A percentile compares a stretch with the other conserved stretches of the same genome.
Evolutionary conservation across 176 grass and related monocot species (phyloP).

Genomic region (Musa itinerans): DNA sequence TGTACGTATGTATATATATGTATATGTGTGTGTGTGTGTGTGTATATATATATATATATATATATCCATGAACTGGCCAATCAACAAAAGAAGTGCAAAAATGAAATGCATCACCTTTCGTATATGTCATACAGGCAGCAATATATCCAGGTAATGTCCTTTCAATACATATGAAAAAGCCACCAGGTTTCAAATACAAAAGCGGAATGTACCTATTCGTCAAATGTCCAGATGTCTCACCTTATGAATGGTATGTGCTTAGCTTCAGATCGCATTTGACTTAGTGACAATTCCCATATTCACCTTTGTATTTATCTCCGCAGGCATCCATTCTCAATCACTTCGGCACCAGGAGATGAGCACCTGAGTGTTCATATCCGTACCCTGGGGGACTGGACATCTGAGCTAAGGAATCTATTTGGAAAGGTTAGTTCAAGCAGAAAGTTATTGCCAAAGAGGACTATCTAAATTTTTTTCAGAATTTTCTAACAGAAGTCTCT

Average conservation of each 20-base stretch:
- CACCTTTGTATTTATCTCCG: slow-evolving; percentile 23
- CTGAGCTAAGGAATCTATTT: slow-evolving; percentile 72
- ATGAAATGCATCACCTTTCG: neutral
- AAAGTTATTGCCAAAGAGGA: neutral
- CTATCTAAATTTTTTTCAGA: neutral
- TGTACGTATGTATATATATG: too few relatives aligned
- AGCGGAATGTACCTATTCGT: slow-evolving; percentile 99
- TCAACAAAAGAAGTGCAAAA: neutral
- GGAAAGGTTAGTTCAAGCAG: slow-evolving; percentile 67
- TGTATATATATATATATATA: too few relatives aligned
- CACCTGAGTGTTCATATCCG: slow-evolving; percentile 96
- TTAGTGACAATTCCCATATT: slow-evolving; percentile 19
- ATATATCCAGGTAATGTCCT: slow-evolving; percentile 99
- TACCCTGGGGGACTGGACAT: slow-evolving; percentile 92
- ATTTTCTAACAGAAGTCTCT: slow-evolving; percentile 16
- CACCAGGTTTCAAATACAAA: slow-evolving; percentile 93
- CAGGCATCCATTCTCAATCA: slow-evolving; percentile 99
- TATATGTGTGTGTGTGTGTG: too few relatives aligned
- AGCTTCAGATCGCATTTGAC: slow-evolving; percentile 7
- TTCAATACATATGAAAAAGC: slow-evolving; percentile 95
- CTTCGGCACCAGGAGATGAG: slow-evolving; percentile 81
- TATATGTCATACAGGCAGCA: slow-evolving; percentile 53
- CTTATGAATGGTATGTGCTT: slow-evolving; percentile 73
- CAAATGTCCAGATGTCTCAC: slow-evolving; percentile 96
- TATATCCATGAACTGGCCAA: neutral